These are phyloP conservation scores for Verticillium dahliae DNA, from an alignment of 2,329 filamentous ascomycete species.

Conservation along the genomic window DNA sequence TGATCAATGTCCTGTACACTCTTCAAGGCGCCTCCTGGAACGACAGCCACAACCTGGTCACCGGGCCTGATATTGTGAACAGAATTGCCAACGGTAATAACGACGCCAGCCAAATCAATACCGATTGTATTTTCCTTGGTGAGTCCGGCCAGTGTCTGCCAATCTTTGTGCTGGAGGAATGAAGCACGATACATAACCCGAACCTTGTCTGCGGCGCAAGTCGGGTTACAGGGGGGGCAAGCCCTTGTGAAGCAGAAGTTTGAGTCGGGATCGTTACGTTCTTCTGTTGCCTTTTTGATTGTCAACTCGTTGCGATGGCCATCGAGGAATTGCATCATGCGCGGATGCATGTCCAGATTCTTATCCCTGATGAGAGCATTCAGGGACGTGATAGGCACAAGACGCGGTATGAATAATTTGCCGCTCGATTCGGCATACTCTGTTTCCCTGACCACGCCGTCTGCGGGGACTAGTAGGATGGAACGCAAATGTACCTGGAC, in stretches of 20 bases:
- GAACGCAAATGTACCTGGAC: conserved; percentile 16
- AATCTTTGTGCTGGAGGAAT: conserved; percentile 27
- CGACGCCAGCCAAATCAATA: conserved; percentile 32
- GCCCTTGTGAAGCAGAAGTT: not conserved
- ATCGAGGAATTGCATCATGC: not conserved
- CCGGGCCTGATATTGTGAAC: conserved; percentile 24
- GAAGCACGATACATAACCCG: conserved; percentile 31
- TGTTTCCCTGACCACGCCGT: conserved; percentile 20
- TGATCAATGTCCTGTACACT: conserved; percentile 25
- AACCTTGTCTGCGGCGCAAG: conserved; percentile 22
- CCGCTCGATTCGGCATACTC: conserved; percentile 36
- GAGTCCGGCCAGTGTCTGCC: conserved; percentile 26
- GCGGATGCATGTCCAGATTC: not conserved
- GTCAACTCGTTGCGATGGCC: not conserved
- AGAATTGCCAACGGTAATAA: conserved; percentile 25
- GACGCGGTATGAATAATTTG: conserved; percentile 35
- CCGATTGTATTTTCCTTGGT: conserved; percentile 24
- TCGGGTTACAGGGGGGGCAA: not conserved
- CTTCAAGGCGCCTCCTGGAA: conserved; percentile 25
- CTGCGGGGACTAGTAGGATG: conserved; percentile 11
- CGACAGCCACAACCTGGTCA: conserved; percentile 34
- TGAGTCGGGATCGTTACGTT: not conserved
- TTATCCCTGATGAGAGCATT: conserved; percentile 37
- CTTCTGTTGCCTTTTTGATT: not conserved
- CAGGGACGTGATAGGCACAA: conserved; percentile 29